Conservation (phyloP, 2,329 filamentous ascomycete species). For the Tolypocladium ophioglossoides region DNA sequence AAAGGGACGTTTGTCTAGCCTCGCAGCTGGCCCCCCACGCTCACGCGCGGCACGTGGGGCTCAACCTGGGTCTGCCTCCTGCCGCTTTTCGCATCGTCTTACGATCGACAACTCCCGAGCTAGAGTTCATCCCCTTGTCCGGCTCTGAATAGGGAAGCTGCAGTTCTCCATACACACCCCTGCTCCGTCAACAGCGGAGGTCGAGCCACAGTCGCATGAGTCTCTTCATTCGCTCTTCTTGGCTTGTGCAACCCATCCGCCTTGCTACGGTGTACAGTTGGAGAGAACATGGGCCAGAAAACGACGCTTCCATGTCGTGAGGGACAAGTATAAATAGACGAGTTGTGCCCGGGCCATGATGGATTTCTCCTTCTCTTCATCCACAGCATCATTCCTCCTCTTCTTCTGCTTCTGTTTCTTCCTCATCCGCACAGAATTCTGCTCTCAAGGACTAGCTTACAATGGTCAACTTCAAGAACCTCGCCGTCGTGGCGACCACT, state of each 20-base stretch:
- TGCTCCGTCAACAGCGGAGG: conserved; percentile 5
- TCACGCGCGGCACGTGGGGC: background rate
- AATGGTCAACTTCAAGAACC: conserved; percentile 19
- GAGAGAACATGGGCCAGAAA: background rate
- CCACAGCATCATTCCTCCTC: background rate
- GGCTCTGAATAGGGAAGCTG: conserved; percentile 1
- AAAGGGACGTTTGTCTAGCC: background rate
- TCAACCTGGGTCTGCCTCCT: background rate
- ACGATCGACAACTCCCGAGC: background rate
- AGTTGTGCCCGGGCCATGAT: background rate
- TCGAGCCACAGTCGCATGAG: background rate
- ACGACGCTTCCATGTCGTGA: background rate
- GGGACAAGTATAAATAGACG: background rate
- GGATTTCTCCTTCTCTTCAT: background rate
- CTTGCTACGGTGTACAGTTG: background rate
- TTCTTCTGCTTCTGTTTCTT: background rate
- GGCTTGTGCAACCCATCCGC: background rate
- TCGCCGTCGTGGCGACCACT: conserved; percentile 13
- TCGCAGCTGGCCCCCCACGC: background rate
- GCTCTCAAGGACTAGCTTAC: conserved; percentile 4
- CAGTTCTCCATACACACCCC: background rate
- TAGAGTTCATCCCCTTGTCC: background rate
- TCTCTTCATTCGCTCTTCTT: background rate
- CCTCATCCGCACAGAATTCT: background rate
- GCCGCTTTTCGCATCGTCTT: background rate